Base-by-base conservation (phyloP, 192 early-diverging fungal species). In the Allomyces javanicus region DNA sequence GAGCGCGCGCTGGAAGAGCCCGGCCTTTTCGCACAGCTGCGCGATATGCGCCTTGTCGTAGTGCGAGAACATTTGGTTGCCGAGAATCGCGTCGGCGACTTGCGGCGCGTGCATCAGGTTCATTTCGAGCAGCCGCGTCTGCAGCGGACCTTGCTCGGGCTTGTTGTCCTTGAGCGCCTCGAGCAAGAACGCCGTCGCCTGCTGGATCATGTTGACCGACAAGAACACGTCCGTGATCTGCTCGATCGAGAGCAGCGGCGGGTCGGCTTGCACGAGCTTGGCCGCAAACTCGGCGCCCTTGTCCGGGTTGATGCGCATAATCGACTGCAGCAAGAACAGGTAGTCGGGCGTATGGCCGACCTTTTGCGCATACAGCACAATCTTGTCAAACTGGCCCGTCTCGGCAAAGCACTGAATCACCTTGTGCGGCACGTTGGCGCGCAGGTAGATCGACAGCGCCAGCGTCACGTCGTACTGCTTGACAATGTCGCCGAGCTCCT, bases 401-500 rank as follows among this genome's bases (percentile, higher is more conserved):
- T 99, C 93, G 19, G 93, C 94, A 80, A 99, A 95, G 81, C 94
- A 99, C 19, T 85, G 75, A 66, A 99, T 87, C 14, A 96, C 88
- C 83, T 99, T 99, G 73, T 85, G 80, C 25, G 93, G 93, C 26
- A 88, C 86, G 69, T 94, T 91, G 62, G 92, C 93, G 64, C 94
- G 88, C 44, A 96, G 78, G 70, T 96, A 99, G 4, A 99, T 87
- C 17, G 92, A 92, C 22, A 97, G 81, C 0, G 96, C 96, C 63
- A 97, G 76, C n/a, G 85, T 89, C 22, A 79, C 72, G 70, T 99
- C 96, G 65, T 89, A 83, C 65, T 85, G 90, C 74, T 90, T 93
- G 61, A 97, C 92, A 73, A 94, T 86, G 71, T 99, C 96, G 67
- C 96, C 96, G 26, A 99, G 80, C 71, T 99, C 96, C 73, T 99